Conservation (phyloP, 139 green algal species). For the Marvania coccoides region DNA sequence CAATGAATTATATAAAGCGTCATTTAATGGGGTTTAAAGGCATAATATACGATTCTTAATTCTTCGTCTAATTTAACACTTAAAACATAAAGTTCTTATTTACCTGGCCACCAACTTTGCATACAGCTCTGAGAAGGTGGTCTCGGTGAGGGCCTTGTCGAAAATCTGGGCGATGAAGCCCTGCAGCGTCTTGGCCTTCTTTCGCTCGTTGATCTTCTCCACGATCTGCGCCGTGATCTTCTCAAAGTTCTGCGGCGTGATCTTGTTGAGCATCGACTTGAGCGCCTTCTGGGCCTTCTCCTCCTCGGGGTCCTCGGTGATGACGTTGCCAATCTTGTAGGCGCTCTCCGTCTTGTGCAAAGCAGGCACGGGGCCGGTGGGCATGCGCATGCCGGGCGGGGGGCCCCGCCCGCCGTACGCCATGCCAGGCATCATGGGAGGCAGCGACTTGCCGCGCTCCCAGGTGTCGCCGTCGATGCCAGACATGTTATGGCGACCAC, state of each 20-base stretch:
- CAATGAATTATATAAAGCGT: too few relatives aligned
- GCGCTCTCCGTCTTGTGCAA: slow-evolving; percentile 55
- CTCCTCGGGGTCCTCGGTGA: slow-evolving; percentile 82
- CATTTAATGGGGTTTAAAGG: not conserved
- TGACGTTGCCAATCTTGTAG: slow-evolving; percentile 45
- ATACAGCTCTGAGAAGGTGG: slow-evolving; percentile 92
- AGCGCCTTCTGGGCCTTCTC: slow-evolving; percentile 82
- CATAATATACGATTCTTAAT: too few relatives aligned
- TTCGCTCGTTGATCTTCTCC: slow-evolving; percentile 63
- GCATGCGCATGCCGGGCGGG: slow-evolving; percentile 17
- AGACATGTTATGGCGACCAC: not conserved
- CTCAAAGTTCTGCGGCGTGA: slow-evolving; percentile 97
- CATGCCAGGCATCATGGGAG: slow-evolving; percentile 23
- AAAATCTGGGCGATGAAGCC: slow-evolving; percentile 88
- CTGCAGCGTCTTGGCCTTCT: slow-evolving; percentile 65
- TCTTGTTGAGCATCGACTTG: slow-evolving; percentile 96
- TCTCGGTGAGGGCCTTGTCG: slow-evolving; percentile 96
- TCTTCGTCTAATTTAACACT: too few relatives aligned
- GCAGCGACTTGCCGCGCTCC: slow-evolving; percentile 37
- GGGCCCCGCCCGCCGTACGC: slow-evolving; percentile 16
- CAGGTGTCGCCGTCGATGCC: slow-evolving; percentile 43
- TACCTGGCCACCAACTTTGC: slow-evolving; percentile 55
- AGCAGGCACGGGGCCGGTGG: slow-evolving; percentile 1
- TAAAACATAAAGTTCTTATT: too few relatives aligned
- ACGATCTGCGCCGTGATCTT: slow-evolving; percentile 75